Percentiles rank a stretch among this genome's conserved stretches.
Conservation (phyloP, 2,329 filamentous ascomycete species). For the Microdochium nivale region DNA sequence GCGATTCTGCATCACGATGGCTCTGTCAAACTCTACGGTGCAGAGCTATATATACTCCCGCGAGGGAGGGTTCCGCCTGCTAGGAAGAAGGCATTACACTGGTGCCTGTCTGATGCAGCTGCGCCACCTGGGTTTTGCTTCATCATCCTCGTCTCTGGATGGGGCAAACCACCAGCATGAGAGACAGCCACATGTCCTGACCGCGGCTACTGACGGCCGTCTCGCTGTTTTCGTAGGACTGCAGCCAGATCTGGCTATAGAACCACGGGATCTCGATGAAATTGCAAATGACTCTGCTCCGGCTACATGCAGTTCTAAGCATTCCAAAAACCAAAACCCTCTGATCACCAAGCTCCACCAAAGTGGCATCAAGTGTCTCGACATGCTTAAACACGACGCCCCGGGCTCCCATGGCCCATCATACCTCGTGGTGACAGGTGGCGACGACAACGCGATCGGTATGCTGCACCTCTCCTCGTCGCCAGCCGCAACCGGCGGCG, state of each 20-base stretch:
- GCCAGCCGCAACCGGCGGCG: conserved; percentile 2
- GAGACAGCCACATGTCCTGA: conserved; percentile 36
- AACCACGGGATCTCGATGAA: background rate
- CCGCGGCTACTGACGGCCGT: conserved; percentile 75
- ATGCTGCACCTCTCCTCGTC: conserved; percentile 14
- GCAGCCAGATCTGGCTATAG: conserved; percentile 2
- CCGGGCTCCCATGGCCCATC: conserved; percentile 16
- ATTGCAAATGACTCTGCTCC: background rate
- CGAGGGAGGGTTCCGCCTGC: conserved; percentile 32
- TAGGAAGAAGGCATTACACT: conserved; percentile 53
- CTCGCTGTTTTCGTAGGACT: conserved; percentile 48
- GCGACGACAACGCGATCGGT: conserved; percentile 79
- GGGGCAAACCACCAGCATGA: background rate
- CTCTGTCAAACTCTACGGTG: conserved; percentile 76
- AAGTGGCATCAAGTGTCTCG: conserved; percentile 65
- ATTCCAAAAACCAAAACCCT: conserved; percentile 16
- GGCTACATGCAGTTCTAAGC: background rate
- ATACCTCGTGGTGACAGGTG: conserved; percentile 60
- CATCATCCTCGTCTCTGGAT: too few relatives aligned
- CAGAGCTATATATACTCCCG: conserved; percentile 47
- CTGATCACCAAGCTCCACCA: conserved; percentile 56
- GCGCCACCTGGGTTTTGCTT: conserved; percentile 29
- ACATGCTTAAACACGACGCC: conserved; percentile 19
- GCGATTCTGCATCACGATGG: conserved; percentile 56
- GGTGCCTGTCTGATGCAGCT: conserved; percentile 69